Base-by-base conservation (phyloP, 2,329 filamentous ascomycete genomes). In the Epichloe glyceriae region DNA sequence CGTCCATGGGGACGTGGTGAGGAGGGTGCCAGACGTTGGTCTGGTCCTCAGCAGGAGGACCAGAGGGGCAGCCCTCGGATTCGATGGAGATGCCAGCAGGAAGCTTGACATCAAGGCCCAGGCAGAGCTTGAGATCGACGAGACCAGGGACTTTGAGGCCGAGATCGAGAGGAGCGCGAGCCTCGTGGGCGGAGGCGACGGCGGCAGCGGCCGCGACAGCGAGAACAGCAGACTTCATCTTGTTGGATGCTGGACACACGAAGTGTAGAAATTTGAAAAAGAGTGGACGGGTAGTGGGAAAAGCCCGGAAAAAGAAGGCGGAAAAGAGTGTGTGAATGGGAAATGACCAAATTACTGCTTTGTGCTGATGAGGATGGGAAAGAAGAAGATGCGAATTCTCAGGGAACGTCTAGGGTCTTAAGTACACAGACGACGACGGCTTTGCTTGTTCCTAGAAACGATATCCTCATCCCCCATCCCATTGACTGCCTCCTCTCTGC, bases 21-120 rank as follows among this genome's bases (percentile, higher is more conserved):
- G 64, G 52, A 46, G 67, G 67, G 58, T 70, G 67, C 64, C 62
- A 70, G 56, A 64, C 52, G 55, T 63, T 56, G 55, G 50, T 57
- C 57, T 57, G 60, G 54, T 54, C 63, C 1, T 53, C 30, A 12
- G 60, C 53, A 10, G 67, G 64, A 2, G 46, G 52, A n/a, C 33
- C 12, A 2, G 35, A 34, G 44, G 62, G 63, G 55, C 58, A 58
- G 26, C 26, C 26, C 45, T 44, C 44, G 39, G 55, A 43, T 8
- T 50, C 57, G 17, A 57, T 49, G 50, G 37, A 48, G 38, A 59
- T 52, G 17, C 49, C 47, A 11, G 50, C 44, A 14, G 53, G 54
- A 8, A 60, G 48, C 50, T 52, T 51, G 42, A 60, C 26, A 34
- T 56, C 48, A 30, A 56, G 47, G 19, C 54, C 55, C n/a, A 58